These are phyloP conservation scores for Phytophthora melonis DNA, from an alignment of 352 stramenopile genomes.

Conservation along the genomic window DNA sequence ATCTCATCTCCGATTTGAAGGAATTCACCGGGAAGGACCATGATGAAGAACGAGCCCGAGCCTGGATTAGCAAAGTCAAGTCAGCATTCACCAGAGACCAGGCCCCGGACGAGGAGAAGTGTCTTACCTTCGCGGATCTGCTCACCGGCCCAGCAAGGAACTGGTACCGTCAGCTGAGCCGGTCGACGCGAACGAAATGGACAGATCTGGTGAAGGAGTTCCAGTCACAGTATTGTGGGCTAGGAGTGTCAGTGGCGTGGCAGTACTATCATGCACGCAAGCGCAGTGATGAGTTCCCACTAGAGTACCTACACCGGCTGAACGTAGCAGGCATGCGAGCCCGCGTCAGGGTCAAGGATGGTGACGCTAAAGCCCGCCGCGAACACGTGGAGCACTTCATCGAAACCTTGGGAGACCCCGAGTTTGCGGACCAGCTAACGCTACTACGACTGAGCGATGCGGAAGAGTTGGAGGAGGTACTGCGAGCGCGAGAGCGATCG, in stretches of 20 bases:
- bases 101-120: not conserved
- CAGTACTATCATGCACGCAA: slow-evolving; percentile 22
- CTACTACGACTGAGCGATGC: slow-evolving; percentile 1
- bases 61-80: slow-evolving; percentile 6
- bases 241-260: not conserved
- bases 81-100: slow-evolving; percentile 6
- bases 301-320: slow-evolving; percentile 14
- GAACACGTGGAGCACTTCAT: too few relatives aligned
- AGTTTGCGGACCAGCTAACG: too few relatives aligned
- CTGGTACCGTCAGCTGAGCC: slow-evolving; percentile 9
- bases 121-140: slow-evolving; percentile 6
- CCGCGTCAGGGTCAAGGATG: slow-evolving; percentile 9
- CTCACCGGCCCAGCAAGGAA: not conserved
- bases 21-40: slow-evolving; percentile 4
- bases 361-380: not conserved
- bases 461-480: not conserved
- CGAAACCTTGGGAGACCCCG: too few relatives aligned
- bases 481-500: slow-evolving; percentile 1
- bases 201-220: not conserved
- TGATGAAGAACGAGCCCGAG: slow-evolving; percentile 3
- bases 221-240: slow-evolving; percentile 10
- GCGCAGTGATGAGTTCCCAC: slow-evolving; percentile 2
- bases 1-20: slow-evolving; percentile 14
- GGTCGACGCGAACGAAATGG: not conserved
- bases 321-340: slow-evolving; percentile 15